Conservation (phyloP, 768 basidiomycete genomes). For the Naganishia vishniacii region DNA sequence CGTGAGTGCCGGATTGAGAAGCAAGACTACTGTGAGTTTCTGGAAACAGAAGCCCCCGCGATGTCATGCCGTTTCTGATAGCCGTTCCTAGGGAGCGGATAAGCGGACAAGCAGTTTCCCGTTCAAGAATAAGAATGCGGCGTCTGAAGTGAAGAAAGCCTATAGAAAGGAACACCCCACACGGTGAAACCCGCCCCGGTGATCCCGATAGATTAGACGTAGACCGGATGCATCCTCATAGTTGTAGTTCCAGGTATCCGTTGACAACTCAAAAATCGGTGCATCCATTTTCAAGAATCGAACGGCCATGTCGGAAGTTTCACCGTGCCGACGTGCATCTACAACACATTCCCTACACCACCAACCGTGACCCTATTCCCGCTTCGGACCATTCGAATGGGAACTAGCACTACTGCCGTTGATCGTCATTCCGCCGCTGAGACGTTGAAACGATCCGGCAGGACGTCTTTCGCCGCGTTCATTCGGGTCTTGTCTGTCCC, state of each 20-base stretch:
- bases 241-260: too few relatives aligned
- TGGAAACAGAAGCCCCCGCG: background rate
- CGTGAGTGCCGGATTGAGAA: constrained; percentile 11
- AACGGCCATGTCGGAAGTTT: too few relatives aligned
- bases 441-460: background rate
- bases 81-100: constrained; percentile 57
- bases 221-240: too few relatives aligned
- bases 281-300: too few relatives aligned
- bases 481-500: constrained; percentile 20
- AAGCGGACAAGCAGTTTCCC: constrained; percentile 74
- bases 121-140: constrained; percentile 67
- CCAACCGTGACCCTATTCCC: background rate
- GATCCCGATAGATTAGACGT: too few relatives aligned
- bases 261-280: too few relatives aligned
- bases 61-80: background rate
- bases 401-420: background rate
- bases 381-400: background rate
- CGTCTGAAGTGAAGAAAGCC: constrained; percentile 59
- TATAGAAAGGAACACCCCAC: constrained; percentile 49
- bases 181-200: background rate
- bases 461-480: constrained; percentile 16
- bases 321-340: too few relatives aligned
- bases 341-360: too few relatives aligned
- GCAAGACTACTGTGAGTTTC: constrained; percentile 24
- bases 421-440: constrained; percentile 11